A percentile compares a stretch with the other conserved stretches of the same genome.
Conservation (phyloP, 2,329 filamentous ascomycete genomes). For the Fusarium sp. region DNA sequence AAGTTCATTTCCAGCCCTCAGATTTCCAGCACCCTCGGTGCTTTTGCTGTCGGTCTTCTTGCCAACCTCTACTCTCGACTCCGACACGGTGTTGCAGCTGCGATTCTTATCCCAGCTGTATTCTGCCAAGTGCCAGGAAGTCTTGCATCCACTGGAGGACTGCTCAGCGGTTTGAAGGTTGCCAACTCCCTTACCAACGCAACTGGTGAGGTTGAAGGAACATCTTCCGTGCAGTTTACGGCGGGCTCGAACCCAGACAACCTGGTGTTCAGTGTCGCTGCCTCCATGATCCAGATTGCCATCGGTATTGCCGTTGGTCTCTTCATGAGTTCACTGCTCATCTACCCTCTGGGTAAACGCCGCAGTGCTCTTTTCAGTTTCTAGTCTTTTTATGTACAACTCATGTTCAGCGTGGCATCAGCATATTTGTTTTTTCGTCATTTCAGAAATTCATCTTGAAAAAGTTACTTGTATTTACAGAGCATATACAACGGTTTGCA, state of each 20-base stretch:
- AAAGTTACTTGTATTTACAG: slow-evolving; percentile 11
- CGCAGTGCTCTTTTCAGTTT: slow-evolving; percentile 64
- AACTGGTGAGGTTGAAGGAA: slow-evolving; percentile 50
- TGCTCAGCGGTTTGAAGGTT: slow-evolving; percentile 58
- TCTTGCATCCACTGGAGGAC: slow-evolving; percentile 59
- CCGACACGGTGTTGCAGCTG: slow-evolving; percentile 62
- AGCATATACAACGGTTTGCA: background rate
- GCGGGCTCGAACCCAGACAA: slow-evolving; percentile 47
- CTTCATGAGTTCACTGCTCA: slow-evolving; percentile 61
- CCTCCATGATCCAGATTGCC: slow-evolving; percentile 64
- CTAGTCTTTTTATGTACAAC: slow-evolving; percentile 38
- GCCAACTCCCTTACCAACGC: slow-evolving; percentile 59
- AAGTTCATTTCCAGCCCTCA: slow-evolving; percentile 77
- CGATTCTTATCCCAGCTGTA: slow-evolving; percentile 61
- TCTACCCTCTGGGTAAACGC: slow-evolving; percentile 63
- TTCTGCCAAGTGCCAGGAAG: slow-evolving; percentile 63
- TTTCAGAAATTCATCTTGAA: background rate
- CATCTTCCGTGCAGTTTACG: slow-evolving; percentile 43
- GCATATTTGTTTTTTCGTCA: background rate
- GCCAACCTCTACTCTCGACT: slow-evolving; percentile 80
- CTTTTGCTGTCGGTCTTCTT: slow-evolving; percentile 78
- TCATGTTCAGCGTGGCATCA: slow-evolving; percentile 18
- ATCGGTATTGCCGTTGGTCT: slow-evolving; percentile 64
- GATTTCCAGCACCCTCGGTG: slow-evolving; percentile 80
- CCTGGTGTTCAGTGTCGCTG: slow-evolving; percentile 59